Evolutionary conservation across 768 basidiomycete genomes (phyloP), one percentile per base, ranked within the genome.

Genomic region (Russula ochroleuca): DNA sequence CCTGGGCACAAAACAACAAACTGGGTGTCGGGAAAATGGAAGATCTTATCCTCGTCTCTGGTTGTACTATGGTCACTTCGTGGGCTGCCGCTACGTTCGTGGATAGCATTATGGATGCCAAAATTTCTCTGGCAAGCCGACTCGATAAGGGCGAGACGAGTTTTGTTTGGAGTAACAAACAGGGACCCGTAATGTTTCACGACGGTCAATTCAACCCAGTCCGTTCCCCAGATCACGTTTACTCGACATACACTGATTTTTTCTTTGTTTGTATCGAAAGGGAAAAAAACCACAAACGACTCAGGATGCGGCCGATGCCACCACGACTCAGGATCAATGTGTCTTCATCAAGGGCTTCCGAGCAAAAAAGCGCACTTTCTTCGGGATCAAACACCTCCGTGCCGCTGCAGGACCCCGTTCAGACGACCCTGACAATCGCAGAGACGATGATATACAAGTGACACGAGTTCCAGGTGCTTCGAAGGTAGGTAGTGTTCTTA

Each of bases 301-400:
- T n/a, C n/a, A n/a, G n/a, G n/a, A n/a, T n/a, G n/a, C n/a, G n/a
- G n/a, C n/a, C n/a, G n/a, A n/a, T n/a, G n/a, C n/a, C n/a, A n/a
- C n/a, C 8, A 17, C 17, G 23, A 56, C 35, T 35, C 1, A 0
- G n/a, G 31, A 62, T 48, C 59, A 64, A 23, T 64, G 63, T 17
- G 48, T 64, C 14, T 64, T 64, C 25, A 55, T 64, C 28, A 59
- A 45, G 28, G 63, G 63, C 19, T 64, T 49, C 31, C 52, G 63
- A 14, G 63, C 63, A 3, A 61, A 62, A 3, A 61, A 62, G 10
- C 57, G 57, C 9, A n/a, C 25, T 10, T 28, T 45, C 15, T 57
- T 28, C 40, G 13, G 38, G 49, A 45, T 4, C 35, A 53, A 19
- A 10, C 28, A 6, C 11, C 5, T 57, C 9, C 55, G 53, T 19